phyloP scores from a whole-genome alignment of 2,329 filamentous ascomycete genomes.

The Fusarium mundagurra region DNA sequence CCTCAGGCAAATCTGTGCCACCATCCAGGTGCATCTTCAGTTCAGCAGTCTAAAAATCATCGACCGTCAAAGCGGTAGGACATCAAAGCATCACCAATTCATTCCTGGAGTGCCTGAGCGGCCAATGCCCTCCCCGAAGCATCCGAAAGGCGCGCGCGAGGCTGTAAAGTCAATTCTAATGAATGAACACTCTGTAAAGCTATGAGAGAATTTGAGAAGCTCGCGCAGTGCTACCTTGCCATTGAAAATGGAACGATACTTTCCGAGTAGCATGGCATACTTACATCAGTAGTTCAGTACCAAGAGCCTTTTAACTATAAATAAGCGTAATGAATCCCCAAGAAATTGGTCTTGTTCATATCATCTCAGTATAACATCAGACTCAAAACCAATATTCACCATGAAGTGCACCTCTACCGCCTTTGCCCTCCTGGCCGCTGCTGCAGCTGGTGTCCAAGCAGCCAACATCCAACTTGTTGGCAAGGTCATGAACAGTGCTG shows the following conservation, averaged over 20 bases:
- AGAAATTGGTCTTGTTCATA: background rate
- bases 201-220: background rate
- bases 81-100: background rate
- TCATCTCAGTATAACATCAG: background rate
- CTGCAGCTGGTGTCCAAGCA: background rate
- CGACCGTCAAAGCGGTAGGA: background rate
- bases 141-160: background rate
- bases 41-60: background rate
- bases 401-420: background rate
- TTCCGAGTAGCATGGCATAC: too few species aligned
- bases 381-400: background rate
- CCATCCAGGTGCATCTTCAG: background rate
- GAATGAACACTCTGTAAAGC: background rate
- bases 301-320: background rate
- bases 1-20: background rate
- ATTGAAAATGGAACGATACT: background rate
- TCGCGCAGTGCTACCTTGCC: background rate
- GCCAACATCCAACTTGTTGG: background rate
- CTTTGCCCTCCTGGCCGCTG: background rate
- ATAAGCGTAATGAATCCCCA: background rate
- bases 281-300: too few species aligned
- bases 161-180: background rate
- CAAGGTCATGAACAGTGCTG: background rate
- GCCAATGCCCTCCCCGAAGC: background rate
- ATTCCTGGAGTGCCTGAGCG: background rate